These are phyloP conservation scores for Capsella rubella DNA, from an alignment of 441 rosid genomes.

Conservation along the genomic window DNA sequence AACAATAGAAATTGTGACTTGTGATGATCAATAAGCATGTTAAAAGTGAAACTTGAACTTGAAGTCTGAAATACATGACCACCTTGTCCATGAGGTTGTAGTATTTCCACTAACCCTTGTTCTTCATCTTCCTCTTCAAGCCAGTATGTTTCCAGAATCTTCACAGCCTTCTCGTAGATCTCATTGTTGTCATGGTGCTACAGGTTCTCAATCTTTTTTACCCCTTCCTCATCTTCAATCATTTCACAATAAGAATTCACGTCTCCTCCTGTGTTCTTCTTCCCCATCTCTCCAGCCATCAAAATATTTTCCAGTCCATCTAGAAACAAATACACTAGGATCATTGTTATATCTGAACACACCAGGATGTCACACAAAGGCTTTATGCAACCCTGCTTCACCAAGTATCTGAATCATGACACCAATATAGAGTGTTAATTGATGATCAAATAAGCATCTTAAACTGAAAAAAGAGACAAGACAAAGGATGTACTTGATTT, in stretches of 20 bases:
- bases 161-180: constrained; percentile 44
- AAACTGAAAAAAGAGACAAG: not conserved
- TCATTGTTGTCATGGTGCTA: constrained; percentile 54
- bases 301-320: constrained; percentile 58
- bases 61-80: not conserved
- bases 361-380: constrained; percentile 57
- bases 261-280: constrained; percentile 46
- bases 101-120: too few species aligned
- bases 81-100: not conserved
- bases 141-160: not conserved
- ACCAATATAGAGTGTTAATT: constrained; percentile 1
- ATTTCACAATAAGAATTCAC: constrained; percentile 47
- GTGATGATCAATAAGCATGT: not conserved
- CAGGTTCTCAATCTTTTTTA: constrained; percentile 62
- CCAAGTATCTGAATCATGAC: constrained; percentile 49
- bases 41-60: not conserved
- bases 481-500: constrained; percentile 53
- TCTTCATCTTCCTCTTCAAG: not conserved
- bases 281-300: constrained; percentile 59
- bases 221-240: constrained; percentile 57
- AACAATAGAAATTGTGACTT: constrained; percentile 5
- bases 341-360: constrained; percentile 54
- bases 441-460: not conserved
- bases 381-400: constrained; percentile 54
- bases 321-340: constrained; percentile 45